These are phyloP conservation scores for Suillus alpinus DNA, from an alignment of 768 basidiomycete genomes.

Conservation along the genomic window DNA sequence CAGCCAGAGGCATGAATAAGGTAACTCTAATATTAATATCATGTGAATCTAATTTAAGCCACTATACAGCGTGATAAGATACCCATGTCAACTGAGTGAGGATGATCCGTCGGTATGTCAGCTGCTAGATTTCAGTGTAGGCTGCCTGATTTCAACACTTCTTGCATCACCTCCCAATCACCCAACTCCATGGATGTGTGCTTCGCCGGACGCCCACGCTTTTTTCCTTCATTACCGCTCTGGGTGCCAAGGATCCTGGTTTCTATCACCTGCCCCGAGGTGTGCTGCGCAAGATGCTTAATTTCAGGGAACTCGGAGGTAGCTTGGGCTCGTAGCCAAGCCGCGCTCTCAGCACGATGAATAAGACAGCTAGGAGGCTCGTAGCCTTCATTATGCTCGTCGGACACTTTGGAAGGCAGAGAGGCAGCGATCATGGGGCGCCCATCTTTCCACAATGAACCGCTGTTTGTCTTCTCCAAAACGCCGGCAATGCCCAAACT, in stretches of 20 bases:
- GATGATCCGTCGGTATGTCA: not conserved
- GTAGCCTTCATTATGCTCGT: conserved; percentile 38
- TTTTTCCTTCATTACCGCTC: conserved; percentile 16
- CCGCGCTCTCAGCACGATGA: conserved; percentile 61
- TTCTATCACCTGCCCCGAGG: conserved; percentile 39
- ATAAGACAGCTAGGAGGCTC: conserved; percentile 54
- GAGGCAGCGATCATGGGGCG: conserved; percentile 44
- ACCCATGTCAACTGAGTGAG: not conserved
- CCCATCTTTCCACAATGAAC: conserved; percentile 62
- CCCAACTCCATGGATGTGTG: conserved; percentile 13
- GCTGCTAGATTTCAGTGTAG: not conserved
- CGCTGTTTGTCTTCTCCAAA: conserved; percentile 66
- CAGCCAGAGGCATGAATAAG: not conserved
- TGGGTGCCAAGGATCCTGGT: conserved; percentile 29
- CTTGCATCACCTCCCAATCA: conserved; percentile 23
- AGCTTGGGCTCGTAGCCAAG: conserved; percentile 77
- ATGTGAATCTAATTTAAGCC: not conserved
- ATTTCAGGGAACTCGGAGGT: conserved; percentile 70
- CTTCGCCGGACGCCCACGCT: not conserved
- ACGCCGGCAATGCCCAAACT: conserved; percentile 68
- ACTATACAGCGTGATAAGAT: not conserved
- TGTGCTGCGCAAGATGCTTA: conserved; percentile 59
- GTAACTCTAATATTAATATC: not conserved
- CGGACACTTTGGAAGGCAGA: not conserved
- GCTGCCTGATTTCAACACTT: conserved; percentile 14